Evolutionary conservation across 75 land plant genomes (phyloP).

Genomic region (Azolla pinnata): DNA sequence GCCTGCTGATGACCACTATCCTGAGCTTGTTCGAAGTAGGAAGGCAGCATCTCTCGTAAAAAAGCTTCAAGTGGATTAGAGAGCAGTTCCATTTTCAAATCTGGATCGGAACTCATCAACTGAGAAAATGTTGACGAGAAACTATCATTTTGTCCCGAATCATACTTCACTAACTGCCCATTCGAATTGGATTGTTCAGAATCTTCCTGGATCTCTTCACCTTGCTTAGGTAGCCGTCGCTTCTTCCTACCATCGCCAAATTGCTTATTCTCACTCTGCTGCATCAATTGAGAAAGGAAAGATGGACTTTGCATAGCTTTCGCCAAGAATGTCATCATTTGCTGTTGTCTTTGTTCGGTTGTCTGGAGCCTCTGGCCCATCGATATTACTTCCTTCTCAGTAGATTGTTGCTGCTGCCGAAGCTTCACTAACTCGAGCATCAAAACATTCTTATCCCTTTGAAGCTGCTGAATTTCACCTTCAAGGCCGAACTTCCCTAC

Average conservation of each 20-base stretch:
- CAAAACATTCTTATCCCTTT: slow-evolving; percentile 52
- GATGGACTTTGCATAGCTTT: slow-evolving; percentile 74
- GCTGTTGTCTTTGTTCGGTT: slow-evolving; percentile 71
- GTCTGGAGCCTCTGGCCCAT: slow-evolving; percentile 60
- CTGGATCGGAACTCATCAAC: background rate
- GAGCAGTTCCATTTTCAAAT: background rate
- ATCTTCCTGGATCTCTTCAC: slow-evolving; percentile 19
- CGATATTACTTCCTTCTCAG: slow-evolving; percentile 39
- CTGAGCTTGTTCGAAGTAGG: slow-evolving; percentile 1
- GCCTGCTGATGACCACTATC: background rate
- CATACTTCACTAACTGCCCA: slow-evolving; percentile 11
- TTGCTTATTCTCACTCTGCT: slow-evolving; percentile 49
- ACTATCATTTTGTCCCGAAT: slow-evolving; percentile 1
- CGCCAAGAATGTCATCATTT: slow-evolving; percentile 88
- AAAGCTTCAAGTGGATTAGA: slow-evolving; percentile 3
- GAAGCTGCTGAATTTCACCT: slow-evolving; percentile 41
- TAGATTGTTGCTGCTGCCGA: slow-evolving; percentile 62
- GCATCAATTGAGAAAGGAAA: slow-evolving; percentile 56
- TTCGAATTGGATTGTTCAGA: background rate
- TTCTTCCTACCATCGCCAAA: slow-evolving; percentile 48
- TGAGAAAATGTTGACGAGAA: slow-evolving; percentile 3
- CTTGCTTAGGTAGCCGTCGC: slow-evolving; percentile 57
- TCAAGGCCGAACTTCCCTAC: slow-evolving; percentile 51
- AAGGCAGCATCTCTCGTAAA: slow-evolving; percentile 5
- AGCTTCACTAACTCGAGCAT: slow-evolving; percentile 58